Evolutionary conservation across 1,284 basidiomycete species (phyloP), one percentile per base, ranked within the genome.

Genomic region (Irpex lacteus): DNA sequence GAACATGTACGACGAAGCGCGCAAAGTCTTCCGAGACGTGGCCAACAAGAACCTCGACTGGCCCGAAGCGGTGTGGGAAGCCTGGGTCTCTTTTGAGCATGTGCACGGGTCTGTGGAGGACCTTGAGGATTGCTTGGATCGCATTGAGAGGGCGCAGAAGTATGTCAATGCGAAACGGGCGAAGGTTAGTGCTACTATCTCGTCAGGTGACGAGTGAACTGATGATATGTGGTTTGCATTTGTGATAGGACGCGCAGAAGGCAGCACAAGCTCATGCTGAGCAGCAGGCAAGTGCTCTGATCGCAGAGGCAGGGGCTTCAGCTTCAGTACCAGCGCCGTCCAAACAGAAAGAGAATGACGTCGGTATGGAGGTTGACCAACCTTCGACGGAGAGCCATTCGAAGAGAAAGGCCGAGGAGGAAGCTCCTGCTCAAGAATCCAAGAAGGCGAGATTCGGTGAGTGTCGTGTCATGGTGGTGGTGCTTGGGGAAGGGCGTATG

Each of bases 41-140:
- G 85, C 87, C 60, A 78, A 81, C 54, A 90, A 90, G 73, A 84
- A 88, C 54, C 71, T 97, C 50, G 96, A 98, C 76, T 98, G 95
- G 91, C 94, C 96, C 0, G 95, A 98, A 75, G 90, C 89, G 2
- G 80, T 98, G 4, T 94, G 94, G 86, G 92, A 96, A 64, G 90
- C 92, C 0, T 98, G 94, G 90, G 73, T 89, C 4, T 78, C 83
- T 13, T 98, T 98, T 69, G 97, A 98, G 74, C 88, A 94, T 67
- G 78, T 92, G 3, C 82, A 94, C 69, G 97, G 97, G 0, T 82
- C 85, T 6, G 77, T 94, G 5, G 79, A 85, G 50, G 86, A 89
- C 4, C 75, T 98, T 15, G 85, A 94, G 49, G 79, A 82, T 6
- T 90, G 91, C 8, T 75, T 90, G 55, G 85, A 86, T 61, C 85